These are phyloP conservation scores for Vigna radiata DNA, from an alignment of 306 rosid species.

Conservation along the genomic window DNA sequence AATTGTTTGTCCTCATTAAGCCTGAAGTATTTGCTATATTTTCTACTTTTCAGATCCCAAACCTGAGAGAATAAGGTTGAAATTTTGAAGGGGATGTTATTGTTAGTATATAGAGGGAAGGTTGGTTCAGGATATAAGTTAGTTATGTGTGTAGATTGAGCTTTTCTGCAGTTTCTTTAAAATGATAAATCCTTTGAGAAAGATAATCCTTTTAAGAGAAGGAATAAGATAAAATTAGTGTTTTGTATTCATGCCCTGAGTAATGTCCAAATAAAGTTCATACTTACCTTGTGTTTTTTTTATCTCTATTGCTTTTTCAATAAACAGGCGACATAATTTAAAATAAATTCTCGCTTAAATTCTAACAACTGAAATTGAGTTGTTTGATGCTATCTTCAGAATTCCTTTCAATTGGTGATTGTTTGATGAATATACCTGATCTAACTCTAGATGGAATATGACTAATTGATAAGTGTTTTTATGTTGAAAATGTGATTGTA, in stretches of 20 bases:
- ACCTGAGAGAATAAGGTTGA: too few species aligned
- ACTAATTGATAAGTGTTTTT: background rate
- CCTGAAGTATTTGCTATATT: too few species aligned
- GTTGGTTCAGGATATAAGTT: too few species aligned
- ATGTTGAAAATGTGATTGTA: slow-evolving; percentile 3
- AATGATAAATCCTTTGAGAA: background rate
- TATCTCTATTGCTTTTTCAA: background rate
- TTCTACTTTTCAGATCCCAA: too few species aligned
- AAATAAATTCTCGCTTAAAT: background rate
- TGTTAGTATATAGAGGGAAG: too few species aligned
- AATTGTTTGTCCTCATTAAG: too few species aligned
- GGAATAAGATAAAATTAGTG: background rate
- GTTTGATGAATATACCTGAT: background rate
- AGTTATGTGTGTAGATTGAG: background rate
- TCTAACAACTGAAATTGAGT: background rate
- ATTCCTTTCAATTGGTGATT: background rate
- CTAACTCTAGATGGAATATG: background rate
- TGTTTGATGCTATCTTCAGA: background rate
- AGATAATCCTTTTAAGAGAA: background rate
- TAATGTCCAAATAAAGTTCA: background rate
- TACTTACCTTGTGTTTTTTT: background rate
- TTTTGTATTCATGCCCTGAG: background rate
- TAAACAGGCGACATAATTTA: background rate
- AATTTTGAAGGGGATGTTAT: too few species aligned
- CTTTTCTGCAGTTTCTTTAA: background rate